Conservation (phyloP, 179 eudicot genomes). For the Pouteria campechiana region DNA sequence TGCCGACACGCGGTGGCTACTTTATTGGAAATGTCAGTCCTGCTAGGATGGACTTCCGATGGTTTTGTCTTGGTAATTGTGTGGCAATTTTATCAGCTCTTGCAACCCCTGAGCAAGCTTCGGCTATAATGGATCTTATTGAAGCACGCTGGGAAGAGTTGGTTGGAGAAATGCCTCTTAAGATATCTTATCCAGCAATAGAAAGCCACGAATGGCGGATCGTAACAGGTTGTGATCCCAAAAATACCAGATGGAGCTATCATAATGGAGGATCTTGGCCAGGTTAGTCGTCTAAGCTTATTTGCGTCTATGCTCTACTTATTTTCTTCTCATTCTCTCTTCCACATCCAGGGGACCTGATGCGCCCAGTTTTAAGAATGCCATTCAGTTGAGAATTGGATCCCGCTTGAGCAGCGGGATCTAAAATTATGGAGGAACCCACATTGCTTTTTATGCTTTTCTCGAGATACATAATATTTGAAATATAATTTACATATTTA, state of each 20-base stretch:
- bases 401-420: no score
- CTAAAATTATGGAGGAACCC: no score
- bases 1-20: constrained; percentile 81
- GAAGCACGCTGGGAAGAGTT: constrained; percentile 81
- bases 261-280: constrained; percentile 98
- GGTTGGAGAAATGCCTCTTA: constrained; percentile 85
- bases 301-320: no score
- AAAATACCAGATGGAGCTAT: constrained; percentile 92
- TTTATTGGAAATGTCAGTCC: constrained; percentile 89
- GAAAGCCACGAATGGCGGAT: constrained; percentile 88
- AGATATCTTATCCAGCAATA: constrained; percentile 68
- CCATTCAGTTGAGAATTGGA: no score
- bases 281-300: no score
- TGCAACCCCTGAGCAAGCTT: constrained; percentile 64
- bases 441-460: no score
- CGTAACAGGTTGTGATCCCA: constrained; percentile 80
- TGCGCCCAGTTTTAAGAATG: no score
- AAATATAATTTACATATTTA: no score
- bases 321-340: no score
- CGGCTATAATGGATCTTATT: constrained; percentile 84
- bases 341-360: no score
- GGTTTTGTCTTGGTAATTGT: constrained; percentile 88
- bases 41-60: constrained; percentile 81
- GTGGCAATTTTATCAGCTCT: constrained; percentile 73
- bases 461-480: no score